Conservation (phyloP, 1,284 basidiomycete genomes). For the Leccinum fallax region DNA sequence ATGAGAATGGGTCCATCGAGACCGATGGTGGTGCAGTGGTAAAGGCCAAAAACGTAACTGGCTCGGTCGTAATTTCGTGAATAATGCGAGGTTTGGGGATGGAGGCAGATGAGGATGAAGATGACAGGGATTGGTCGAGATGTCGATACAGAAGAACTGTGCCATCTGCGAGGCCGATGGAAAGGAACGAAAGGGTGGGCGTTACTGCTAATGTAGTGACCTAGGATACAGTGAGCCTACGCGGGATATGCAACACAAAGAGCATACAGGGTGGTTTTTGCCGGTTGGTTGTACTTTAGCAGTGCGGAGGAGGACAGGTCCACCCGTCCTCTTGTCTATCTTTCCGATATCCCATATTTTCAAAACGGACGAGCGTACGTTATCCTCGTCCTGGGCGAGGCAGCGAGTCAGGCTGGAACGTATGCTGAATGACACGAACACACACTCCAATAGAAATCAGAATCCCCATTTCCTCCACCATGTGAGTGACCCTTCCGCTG, state of each 20-base stretch:
- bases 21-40: slow-evolving; percentile 52
- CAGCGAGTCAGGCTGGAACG: slow-evolving; percentile 12
- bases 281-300: slow-evolving; percentile 77
- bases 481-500: slow-evolving; percentile 78
- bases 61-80: slow-evolving; percentile 81
- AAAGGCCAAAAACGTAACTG: slow-evolving; percentile 92
- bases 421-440: slow-evolving; percentile 18
- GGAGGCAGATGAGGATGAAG: slow-evolving; percentile 64
- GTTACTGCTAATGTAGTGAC: slow-evolving; percentile 85
- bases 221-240: slow-evolving; percentile 40
- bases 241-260: background rate
- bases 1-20: slow-evolving; percentile 29
- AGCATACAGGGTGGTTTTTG: slow-evolving; percentile 78
- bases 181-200: slow-evolving; percentile 80
- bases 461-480: slow-evolving; percentile 77
- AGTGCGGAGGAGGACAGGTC: slow-evolving; percentile 74
- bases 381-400: slow-evolving; percentile 71
- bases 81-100: slow-evolving; percentile 81
- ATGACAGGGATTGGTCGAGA: slow-evolving; percentile 83
- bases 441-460: slow-evolving; percentile 85
- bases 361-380: slow-evolving; percentile 71
- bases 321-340: slow-evolving; percentile 70
- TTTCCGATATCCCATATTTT: slow-evolving; percentile 89
- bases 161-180: slow-evolving; percentile 93
- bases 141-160: slow-evolving; percentile 91